Evolutionary conservation across 176 grass and related monocot species (phyloP), one percentile per base, ranked within the genome.

Genomic region (Pharus latifolius): DNA sequence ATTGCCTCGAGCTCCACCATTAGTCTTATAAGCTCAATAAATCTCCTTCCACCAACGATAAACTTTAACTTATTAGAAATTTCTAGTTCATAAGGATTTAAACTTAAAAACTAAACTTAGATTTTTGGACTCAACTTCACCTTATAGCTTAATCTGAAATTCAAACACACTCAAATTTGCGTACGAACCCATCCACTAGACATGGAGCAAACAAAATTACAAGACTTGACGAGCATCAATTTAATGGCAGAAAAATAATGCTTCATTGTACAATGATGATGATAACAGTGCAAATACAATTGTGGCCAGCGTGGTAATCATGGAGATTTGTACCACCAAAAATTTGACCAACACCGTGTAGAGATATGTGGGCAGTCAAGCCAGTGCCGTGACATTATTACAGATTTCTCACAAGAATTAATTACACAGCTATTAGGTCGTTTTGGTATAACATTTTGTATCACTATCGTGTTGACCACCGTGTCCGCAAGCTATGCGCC

Each of bases 351-450:
- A 63, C 47, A 46, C 60, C 48, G 64, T 83, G 48, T 56, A 49
- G 1, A 29, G 1, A 54, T 87, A 22, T 60, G 35, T 8, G 18
- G 58, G 41, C 17, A 32, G 24, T 54, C 56, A 60, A n/a, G 53
- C 46, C 53, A 60, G 37, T 64, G 70, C 56, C 64, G 49, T 70
- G 41, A 80, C 32, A 69, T 79, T 85, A 80, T 80, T 85, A 85
- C 57, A 80, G 31, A 56, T 26, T 52, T 29, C 49, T 60, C 76
- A 20, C 56, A 85, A 85, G 77, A 80, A 85, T 64, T 63, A 80
- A 55, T 75, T 55, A 75, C 64, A 75, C 63, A 47, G 35, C 55
- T 55, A 69, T 55, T 56, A 47, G 23, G 29, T 63, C 46, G 60
- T 40, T 41, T 60, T 28, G 24, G 31, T 56, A 20, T 65, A 43